These are phyloP conservation scores for Sporisorium scitamineum DNA, from an alignment of 1,284 basidiomycete species.

Conservation along the genomic window DNA sequence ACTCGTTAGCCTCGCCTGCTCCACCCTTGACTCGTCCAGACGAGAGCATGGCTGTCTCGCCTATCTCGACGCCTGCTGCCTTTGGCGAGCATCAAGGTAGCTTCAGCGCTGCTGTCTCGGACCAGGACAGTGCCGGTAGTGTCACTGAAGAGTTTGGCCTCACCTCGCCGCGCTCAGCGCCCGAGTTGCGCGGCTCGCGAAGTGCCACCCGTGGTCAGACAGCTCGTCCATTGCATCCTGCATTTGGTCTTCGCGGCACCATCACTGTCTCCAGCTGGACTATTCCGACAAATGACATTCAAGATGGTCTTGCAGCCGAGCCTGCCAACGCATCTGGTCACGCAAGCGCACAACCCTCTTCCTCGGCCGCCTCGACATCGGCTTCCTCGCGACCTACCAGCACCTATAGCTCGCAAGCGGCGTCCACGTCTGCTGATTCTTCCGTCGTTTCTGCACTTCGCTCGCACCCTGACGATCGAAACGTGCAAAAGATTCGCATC, in stretches of 20 bases:
- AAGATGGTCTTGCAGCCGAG: conserved; percentile 14
- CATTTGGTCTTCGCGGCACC: conserved; percentile 47
- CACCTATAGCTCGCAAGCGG: conserved; percentile 39
- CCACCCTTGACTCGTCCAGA: conserved; percentile 17
- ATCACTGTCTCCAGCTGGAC: conserved; percentile 50
- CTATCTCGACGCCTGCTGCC: conserved; percentile 41
- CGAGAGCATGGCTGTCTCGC: conserved; percentile 14
- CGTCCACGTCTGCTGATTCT: conserved; percentile 39
- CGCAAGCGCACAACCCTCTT: conserved; percentile 28
- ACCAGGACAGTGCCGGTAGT: conserved; percentile 29
- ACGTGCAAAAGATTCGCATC: conserved; percentile 46
- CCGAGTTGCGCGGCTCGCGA: conserved; percentile 27
- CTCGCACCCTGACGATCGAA: conserved; percentile 35
- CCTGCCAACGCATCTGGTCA: conserved; percentile 4
- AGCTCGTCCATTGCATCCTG: conserved; percentile 28
- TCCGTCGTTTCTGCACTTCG: conserved; percentile 33
- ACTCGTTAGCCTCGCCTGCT: conserved; percentile 6
- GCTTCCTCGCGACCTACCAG: conserved; percentile 53
- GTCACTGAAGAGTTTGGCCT: conserved; percentile 29
- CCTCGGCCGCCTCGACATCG: conserved; percentile 18
- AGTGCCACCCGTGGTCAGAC: conserved; percentile 19
- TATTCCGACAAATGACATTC: conserved; percentile 17
- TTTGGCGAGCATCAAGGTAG: conserved; percentile 37
- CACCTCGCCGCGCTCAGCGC: conserved; percentile 47
- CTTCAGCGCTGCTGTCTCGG: conserved; percentile 35